These are phyloP conservation scores for Digitaria exilis DNA, from an alignment of 202 grass and related monocot genomes.

Conservation along the genomic window DNA sequence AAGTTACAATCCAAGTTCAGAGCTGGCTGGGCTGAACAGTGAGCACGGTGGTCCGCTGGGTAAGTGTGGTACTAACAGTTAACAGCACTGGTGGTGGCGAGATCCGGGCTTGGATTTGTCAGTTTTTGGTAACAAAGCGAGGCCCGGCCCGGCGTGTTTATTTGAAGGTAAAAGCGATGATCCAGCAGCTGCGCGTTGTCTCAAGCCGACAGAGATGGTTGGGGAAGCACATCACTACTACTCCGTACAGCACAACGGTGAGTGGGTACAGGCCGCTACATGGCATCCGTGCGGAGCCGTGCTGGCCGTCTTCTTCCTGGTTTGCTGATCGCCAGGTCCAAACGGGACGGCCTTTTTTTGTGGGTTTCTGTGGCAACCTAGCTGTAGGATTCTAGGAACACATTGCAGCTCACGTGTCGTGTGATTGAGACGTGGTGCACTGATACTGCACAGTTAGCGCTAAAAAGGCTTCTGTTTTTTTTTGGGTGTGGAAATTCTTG, in stretches of 20 bases:
- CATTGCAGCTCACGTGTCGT: not conserved
- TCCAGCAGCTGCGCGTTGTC: constrained; percentile 3
- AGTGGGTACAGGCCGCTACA: constrained; percentile 7
- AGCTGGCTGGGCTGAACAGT: too few relatives aligned
- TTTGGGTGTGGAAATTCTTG: not conserved
- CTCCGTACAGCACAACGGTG: not conserved
- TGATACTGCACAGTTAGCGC: not conserved
- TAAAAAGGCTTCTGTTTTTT: not conserved
- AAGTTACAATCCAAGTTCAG: too few relatives aligned
- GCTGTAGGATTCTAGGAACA: too few relatives aligned
- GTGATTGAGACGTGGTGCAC: not conserved
- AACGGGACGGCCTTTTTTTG: not conserved
- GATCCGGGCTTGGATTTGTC: not conserved
- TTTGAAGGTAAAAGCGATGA: constrained; percentile 25
- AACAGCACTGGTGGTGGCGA: not conserved
- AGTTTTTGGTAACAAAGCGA: constrained; percentile 35
- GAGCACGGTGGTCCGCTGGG: not conserved
- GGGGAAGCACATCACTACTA: too few relatives aligned
- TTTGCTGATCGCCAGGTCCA: too few relatives aligned
- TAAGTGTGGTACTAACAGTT: too few relatives aligned
- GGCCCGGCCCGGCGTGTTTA: constrained; percentile 6
- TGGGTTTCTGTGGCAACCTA: not conserved
- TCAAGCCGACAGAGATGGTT: not conserved
- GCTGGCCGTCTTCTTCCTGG: constrained; percentile 15
- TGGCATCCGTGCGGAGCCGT: constrained; percentile 21